A percentile compares a stretch with the other conserved stretches of the same genome.
phyloP scores from a whole-genome alignment of 352 stramenopile species.

The Globisporangium emineosum region DNA sequence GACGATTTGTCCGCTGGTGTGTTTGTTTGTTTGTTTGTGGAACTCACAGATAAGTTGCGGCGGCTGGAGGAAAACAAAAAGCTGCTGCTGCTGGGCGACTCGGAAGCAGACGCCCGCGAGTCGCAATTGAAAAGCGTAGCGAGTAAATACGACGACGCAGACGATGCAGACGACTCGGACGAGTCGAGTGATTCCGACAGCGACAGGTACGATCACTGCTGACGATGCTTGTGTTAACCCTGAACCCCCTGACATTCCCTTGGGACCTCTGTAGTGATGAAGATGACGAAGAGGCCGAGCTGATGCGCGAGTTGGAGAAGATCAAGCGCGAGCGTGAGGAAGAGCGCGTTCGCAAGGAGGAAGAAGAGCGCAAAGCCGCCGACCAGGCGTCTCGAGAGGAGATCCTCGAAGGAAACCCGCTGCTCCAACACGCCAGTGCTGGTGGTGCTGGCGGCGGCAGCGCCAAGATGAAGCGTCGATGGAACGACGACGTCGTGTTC shows the following conservation, averaged over 20 bases:
- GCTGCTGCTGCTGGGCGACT: slow-evolving; percentile 71
- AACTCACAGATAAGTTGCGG: slow-evolving; percentile 49
- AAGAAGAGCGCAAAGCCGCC: slow-evolving; percentile 71
- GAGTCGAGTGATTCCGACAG: slow-evolving; percentile 70
- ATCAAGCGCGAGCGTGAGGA: slow-evolving; percentile 96
- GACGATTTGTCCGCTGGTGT: slow-evolving; percentile 11
- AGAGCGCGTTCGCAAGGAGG: slow-evolving; percentile 88
- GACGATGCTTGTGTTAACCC: neutral
- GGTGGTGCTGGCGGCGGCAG: slow-evolving; percentile 25
- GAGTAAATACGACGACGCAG: slow-evolving; percentile 88
- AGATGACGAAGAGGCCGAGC: slow-evolving; percentile 96
- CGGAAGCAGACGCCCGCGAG: slow-evolving; percentile 69
- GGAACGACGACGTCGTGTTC: slow-evolving; percentile 99
- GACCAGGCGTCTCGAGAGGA: slow-evolving; percentile 89
- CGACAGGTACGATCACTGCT: slow-evolving; percentile 41
- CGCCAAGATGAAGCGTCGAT: slow-evolving; percentile 92
- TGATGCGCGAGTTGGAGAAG: slow-evolving; percentile 97
- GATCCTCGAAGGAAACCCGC: slow-evolving; percentile 92
- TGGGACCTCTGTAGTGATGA: slow-evolving; percentile 47
- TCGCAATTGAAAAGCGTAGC: slow-evolving; percentile 86
- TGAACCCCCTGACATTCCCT: neutral
- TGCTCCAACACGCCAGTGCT: slow-evolving; percentile 47
- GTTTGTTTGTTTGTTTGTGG: neutral
- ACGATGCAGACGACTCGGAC: slow-evolving; percentile 76
- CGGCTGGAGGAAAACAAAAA: slow-evolving; percentile 83